Evolutionary conservation across 495 filamentous ascomycete genomes (phyloP).

Genomic region (Jackrogersella multiformis): DNA sequence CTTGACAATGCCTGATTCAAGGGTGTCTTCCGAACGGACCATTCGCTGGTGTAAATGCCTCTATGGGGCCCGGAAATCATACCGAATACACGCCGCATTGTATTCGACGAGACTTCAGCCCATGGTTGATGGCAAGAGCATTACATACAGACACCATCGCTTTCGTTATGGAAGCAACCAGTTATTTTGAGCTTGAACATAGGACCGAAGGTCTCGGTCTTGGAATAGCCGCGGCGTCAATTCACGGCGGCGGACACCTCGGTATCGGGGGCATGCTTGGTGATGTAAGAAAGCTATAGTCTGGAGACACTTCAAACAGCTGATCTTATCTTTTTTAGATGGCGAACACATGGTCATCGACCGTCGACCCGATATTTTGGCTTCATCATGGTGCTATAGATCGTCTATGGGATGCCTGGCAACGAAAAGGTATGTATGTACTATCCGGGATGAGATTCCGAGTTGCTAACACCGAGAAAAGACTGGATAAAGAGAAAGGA

Average conservation of each 20-base stretch:
- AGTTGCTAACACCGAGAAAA: conserved; percentile 3
- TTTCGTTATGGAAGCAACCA: conserved; percentile 22
- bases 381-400: conserved; percentile 64
- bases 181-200: conserved; percentile 31
- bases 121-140: conserved; percentile 20
- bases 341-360: conserved; percentile 43
- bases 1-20: conserved; percentile 6
- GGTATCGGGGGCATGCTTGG: conserved; percentile 42
- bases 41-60: conserved; percentile 46
- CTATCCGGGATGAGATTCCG: neutral
- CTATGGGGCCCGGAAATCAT: conserved; percentile 47
- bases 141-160: conserved; percentile 10
- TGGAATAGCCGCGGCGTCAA: conserved; percentile 19
- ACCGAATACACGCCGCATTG: conserved; percentile 47
- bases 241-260: conserved; percentile 40
- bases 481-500: conserved; percentile 34
- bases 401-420: conserved; percentile 63
- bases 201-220: conserved; percentile 35
- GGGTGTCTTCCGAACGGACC: conserved; percentile 49
- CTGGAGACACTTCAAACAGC: conserved; percentile 8
- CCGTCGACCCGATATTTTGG: conserved; percentile 62
- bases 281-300: conserved; percentile 29
- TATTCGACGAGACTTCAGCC: conserved; percentile 48
- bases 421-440: conserved; percentile 46
- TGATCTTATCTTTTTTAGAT: conserved; percentile 24